A percentile compares a stretch with the other conserved stretches of the same genome.
Evolutionary conservation across 2,329 filamentous ascomycete species (phyloP).

Genomic region (Alternaria consortialis): DNA sequence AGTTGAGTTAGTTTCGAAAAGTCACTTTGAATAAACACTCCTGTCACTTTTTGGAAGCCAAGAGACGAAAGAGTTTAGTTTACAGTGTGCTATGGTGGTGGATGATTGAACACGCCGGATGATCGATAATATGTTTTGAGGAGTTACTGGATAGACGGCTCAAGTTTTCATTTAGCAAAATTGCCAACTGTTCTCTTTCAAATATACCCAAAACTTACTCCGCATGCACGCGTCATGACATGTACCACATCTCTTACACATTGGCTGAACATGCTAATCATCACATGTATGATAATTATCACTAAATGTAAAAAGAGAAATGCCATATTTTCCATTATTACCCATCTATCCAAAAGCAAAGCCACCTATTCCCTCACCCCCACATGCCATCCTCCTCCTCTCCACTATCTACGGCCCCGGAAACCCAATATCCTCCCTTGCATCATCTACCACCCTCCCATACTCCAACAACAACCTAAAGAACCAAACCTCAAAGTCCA

Average conservation of each 20-base stretch:
- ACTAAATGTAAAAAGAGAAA: background rate
- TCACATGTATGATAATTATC: background rate
- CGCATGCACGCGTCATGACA: background rate
- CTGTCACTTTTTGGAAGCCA: too few relatives aligned
- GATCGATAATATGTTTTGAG: background rate
- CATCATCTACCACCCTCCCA: slow-evolving; percentile 57
- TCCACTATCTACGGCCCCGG: slow-evolving; percentile 38
- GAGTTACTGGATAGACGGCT: background rate
- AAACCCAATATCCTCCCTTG: slow-evolving; percentile 56
- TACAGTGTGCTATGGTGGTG: too few relatives aligned
- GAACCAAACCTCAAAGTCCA: slow-evolving; percentile 68
- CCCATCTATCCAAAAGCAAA: background rate
- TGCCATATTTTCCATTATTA: background rate
- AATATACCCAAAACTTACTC: background rate
- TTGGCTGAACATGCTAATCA: too few relatives aligned
- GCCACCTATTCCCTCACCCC: background rate
- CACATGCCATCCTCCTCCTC: background rate
- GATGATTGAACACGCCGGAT: background rate
- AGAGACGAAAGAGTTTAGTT: too few relatives aligned
- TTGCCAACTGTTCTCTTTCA: background rate
- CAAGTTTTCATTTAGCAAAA: background rate
- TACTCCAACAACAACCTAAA: slow-evolving; percentile 70
- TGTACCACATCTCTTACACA: too few relatives aligned
- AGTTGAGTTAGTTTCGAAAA: too few relatives aligned
- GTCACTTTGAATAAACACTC: too few relatives aligned